A percentile compares a stretch with the other conserved stretches of the same genome.
These are phyloP conservation scores for Penicillium concentricum DNA, from an alignment of 2,329 filamentous ascomycete genomes.

Conservation along the genomic window DNA sequence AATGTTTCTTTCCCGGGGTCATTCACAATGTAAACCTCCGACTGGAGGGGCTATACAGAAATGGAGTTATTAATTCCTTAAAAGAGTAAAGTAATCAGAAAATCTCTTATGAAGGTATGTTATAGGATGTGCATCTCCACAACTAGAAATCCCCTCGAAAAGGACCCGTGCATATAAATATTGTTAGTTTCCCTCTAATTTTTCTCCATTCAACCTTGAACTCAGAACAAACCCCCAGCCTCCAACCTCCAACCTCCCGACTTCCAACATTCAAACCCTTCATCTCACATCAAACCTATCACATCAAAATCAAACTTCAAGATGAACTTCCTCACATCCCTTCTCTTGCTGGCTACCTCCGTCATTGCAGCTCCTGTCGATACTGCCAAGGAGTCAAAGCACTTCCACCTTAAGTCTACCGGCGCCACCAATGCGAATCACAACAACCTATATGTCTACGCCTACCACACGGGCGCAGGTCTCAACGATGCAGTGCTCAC, in stretches of 20 bases:
- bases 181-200: neutral
- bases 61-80: neutral
- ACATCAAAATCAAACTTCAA: neutral
- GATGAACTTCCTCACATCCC: constrained; percentile 32
- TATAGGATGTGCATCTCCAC: constrained; percentile 1
- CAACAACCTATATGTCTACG: constrained; percentile 38
- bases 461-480: constrained; percentile 45
- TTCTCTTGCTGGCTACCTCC: constrained; percentile 30
- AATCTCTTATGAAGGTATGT: neutral
- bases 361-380: constrained; percentile 29
- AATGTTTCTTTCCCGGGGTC: neutral
- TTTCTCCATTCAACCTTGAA: neutral
- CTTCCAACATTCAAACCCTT: neutral
- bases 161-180: neutral
- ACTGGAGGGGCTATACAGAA: neutral
- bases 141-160: neutral
- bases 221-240: neutral
- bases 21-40: neutral
- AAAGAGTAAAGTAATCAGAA: neutral
- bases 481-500: constrained; percentile 39
- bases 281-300: neutral
- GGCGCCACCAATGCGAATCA: constrained; percentile 25
- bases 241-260: neutral
- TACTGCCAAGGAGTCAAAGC: constrained; percentile 13
- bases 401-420: constrained; percentile 38